Percentiles rank a stretch among this genome's conserved stretches.
Conservation (phyloP, 768 basidiomycete genomes). For the Xerocomellus chrysenteron region DNA sequence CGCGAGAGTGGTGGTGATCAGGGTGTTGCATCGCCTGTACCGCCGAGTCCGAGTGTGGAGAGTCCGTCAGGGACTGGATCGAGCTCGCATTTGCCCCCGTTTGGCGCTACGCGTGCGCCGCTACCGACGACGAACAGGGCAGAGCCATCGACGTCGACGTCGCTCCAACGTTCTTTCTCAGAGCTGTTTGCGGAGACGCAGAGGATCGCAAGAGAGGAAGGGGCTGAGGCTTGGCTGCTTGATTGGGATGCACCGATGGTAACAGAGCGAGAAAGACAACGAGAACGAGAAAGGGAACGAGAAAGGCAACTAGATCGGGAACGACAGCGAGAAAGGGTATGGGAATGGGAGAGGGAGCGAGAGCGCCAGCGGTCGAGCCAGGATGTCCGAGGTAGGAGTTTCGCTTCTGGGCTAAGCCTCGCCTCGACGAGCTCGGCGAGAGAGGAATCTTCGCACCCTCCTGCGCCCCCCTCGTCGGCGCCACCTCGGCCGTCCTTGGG, state of each 20-base stretch:
- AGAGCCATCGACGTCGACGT: constrained; percentile 6
- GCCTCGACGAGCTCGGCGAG: constrained; percentile 17
- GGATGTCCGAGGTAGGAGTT: constrained; percentile 15
- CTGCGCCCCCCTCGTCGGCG: not conserved
- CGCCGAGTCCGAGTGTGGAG: constrained; percentile 14
- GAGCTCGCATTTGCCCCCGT: constrained; percentile 6
- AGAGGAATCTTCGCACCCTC: constrained; percentile 14
- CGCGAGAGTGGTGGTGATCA: constrained; percentile 10
- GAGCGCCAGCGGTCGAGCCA: constrained; percentile 14
- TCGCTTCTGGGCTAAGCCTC: constrained; percentile 13
- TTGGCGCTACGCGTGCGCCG: not conserved
- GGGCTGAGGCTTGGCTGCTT: constrained; percentile 8
- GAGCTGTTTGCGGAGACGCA: constrained; percentile 22
- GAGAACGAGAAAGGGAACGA: constrained; percentile 5
- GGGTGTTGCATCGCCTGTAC: constrained; percentile 13
- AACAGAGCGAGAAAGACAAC: constrained; percentile 10
- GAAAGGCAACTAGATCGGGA: constrained; percentile 13
- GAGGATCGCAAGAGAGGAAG: constrained; percentile 8
- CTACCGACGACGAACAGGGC: constrained; percentile 2
- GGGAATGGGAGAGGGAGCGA: constrained; percentile 23
- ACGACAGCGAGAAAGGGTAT: constrained; percentile 12
- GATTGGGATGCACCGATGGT: constrained; percentile 20
- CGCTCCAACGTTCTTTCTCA: constrained; percentile 23
- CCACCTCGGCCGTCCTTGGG: constrained; percentile 5
- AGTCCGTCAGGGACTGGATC: constrained; percentile 9